Conservation (phyloP, 345 rosid species). For the Excoecaria cochinchinensis region DNA sequence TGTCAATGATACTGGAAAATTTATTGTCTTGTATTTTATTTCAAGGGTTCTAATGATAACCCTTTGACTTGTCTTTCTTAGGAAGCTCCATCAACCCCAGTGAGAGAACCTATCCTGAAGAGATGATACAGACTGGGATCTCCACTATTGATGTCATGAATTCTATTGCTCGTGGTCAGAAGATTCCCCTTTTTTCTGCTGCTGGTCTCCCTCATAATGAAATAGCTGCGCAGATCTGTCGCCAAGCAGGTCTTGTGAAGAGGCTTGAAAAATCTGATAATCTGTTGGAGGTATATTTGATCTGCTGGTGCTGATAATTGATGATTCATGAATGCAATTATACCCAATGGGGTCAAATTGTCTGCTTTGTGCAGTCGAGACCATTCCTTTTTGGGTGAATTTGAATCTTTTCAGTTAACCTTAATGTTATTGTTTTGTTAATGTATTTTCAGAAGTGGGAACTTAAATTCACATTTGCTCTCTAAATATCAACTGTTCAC, state of each 20-base stretch:
- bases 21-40: neutral
- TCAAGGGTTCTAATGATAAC: neutral
- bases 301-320: neutral
- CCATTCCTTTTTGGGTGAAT: no score
- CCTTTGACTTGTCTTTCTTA: constrained; percentile 26
- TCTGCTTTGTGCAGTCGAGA: neutral
- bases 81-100: constrained; percentile 99
- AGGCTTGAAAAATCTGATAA: constrained; percentile 80
- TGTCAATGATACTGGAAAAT: neutral
- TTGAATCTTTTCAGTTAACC: neutral
- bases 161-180: constrained; percentile 97
- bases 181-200: constrained; percentile 97
- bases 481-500: neutral
- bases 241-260: constrained; percentile 97
- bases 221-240: constrained; percentile 98
- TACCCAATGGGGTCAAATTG: neutral
- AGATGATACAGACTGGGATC: constrained; percentile 98
- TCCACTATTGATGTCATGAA: constrained; percentile 98
- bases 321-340: neutral
- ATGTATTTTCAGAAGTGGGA: neutral
- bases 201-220: constrained; percentile 99
- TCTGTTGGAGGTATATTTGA: constrained; percentile 59
- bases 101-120: constrained; percentile 97
- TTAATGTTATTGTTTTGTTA: neutral
- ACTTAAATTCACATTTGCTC: neutral